These are phyloP conservation scores for Cladophialophora chaetospira DNA, from an alignment of 2,329 filamentous ascomycete genomes.

Conservation along the genomic window DNA sequence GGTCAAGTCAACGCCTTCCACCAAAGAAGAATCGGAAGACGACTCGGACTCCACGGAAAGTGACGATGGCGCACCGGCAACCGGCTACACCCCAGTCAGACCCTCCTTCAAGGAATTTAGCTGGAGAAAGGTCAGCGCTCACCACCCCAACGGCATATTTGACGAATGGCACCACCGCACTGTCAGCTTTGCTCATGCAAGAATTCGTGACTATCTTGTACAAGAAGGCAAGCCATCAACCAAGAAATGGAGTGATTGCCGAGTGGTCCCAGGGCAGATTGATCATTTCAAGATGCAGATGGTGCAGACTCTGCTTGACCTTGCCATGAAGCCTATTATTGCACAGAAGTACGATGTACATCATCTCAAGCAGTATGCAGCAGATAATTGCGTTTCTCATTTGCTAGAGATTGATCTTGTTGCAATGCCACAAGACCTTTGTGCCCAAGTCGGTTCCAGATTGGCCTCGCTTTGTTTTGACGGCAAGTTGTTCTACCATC, in stretches of 20 bases:
- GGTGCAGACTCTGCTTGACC: constrained; percentile 7
- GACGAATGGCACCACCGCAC: constrained; percentile 3
- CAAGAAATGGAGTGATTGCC: constrained; percentile 8
- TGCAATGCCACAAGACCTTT: constrained; percentile 1
- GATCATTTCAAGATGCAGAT: constrained; percentile 5
- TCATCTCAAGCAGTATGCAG: constrained; percentile 4
- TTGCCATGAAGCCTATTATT: constrained; percentile 1
- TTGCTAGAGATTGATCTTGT: neutral
- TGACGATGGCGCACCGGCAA: constrained; percentile 1
- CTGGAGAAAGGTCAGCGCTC: neutral
- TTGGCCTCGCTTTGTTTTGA: constrained; percentile 6
- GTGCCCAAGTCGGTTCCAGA: constrained; percentile 2
- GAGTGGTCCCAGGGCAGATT: constrained; percentile 1
- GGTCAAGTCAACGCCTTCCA: constrained; percentile 1
- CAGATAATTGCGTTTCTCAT: constrained; percentile 7
- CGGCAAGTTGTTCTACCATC: constrained; percentile 2
- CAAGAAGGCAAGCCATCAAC: constrained; percentile 1
- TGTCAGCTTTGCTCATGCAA: constrained; percentile 3
- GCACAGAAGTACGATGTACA: constrained; percentile 1
- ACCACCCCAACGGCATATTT: neutral
- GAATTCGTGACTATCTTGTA: constrained; percentile 6
- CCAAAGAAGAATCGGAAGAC: constrained; percentile 1
- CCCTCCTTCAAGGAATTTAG: neutral
- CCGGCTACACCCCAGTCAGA: neutral
- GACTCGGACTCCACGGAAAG: neutral